Base-by-base conservation (phyloP, 371 early-diverging fungal species). In the Enterocytospora artemiae region DNA sequence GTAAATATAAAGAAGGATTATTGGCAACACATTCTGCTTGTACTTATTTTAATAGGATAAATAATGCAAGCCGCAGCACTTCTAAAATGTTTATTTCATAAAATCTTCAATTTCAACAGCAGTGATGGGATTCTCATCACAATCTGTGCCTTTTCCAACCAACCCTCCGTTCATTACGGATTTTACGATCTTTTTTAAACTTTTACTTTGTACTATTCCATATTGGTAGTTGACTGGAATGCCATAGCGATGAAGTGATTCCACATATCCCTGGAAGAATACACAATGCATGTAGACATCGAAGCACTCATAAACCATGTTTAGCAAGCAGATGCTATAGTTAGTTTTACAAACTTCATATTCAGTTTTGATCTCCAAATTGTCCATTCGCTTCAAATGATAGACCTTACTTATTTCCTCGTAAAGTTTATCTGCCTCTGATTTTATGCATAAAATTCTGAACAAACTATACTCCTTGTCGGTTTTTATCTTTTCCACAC, bases 201-300 rank as follows among this genome's bases (percentile, higher is more conserved):
- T 28, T 12, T 34, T 9, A 5, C 18, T 7, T 9, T 41, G 12
- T n/a, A 28, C 32, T 32, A 54, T 54, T 25, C 7, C 32, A 41
- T 54, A 54, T 7, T 34, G 9, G 27, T 36, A 34, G 9, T 28
- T 5, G 5, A 9, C 28, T 9, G 54, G 54, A 34, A 41, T 12
- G 7, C 54, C 54, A 41, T 54, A 54, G 7, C 54, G 28, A 5
- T 54, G 54, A 32, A 54, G 28, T 41, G 54, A 54, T 41, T 54
- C 54, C 5, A 28, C 54, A 25, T 34, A 41, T 36, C 36, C 30
- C 7, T 12, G 5, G 27, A 54, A 34, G 5, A 28, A 12, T 14
- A 7, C 9, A 32, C 12, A 25, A 54, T 54, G 22, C 28, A 54
- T 5, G 20, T 54, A 54, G 39, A 54, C 12, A n/a, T 54, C 36